phyloP scores from a whole-genome alignment of 306 rosid genomes.

The Morella rubra region DNA sequence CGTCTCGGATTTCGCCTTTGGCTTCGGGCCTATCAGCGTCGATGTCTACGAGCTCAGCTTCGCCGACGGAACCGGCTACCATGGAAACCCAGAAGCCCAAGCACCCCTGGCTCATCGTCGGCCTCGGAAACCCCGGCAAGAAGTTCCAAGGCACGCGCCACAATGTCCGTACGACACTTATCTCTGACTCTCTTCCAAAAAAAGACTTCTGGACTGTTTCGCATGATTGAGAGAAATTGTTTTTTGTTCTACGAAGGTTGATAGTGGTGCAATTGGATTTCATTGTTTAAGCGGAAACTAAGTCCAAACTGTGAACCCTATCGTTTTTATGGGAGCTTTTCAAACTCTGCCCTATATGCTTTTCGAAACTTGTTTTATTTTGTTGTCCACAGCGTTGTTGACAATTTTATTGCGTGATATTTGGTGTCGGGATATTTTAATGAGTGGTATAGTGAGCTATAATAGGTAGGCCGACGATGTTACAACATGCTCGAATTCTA shows the following conservation, averaged over 20 bases:
- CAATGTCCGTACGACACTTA: slow-evolving; percentile 43
- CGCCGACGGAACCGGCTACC: slow-evolving; percentile 19
- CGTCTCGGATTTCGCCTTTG: slow-evolving; percentile 18
- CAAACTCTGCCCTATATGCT: background rate
- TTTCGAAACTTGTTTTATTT: background rate
- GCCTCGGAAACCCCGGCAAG: slow-evolving; percentile 89
- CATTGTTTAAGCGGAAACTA: background rate
- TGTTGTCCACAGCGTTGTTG: background rate
- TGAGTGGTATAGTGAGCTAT: background rate
- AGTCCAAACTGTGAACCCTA: background rate
- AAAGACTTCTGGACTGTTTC: too few relatives aligned
- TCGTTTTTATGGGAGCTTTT: background rate
- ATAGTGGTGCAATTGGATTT: background rate
- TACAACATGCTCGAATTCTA: background rate
- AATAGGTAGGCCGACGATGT: background rate
- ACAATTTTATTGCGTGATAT: background rate
- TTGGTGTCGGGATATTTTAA: background rate
- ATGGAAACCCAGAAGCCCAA: slow-evolving; percentile 36
- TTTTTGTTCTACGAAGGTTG: background rate
- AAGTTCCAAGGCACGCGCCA: slow-evolving; percentile 62
- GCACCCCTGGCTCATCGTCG: slow-evolving; percentile 73
- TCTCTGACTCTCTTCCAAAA: background rate
- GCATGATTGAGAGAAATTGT: background rate
- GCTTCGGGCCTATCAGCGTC: background rate
- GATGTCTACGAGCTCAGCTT: slow-evolving; percentile 17